These are phyloP conservation scores for Solanum bukasovii DNA, from an alignment of 257 asterid species.

Conservation along the genomic window DNA sequence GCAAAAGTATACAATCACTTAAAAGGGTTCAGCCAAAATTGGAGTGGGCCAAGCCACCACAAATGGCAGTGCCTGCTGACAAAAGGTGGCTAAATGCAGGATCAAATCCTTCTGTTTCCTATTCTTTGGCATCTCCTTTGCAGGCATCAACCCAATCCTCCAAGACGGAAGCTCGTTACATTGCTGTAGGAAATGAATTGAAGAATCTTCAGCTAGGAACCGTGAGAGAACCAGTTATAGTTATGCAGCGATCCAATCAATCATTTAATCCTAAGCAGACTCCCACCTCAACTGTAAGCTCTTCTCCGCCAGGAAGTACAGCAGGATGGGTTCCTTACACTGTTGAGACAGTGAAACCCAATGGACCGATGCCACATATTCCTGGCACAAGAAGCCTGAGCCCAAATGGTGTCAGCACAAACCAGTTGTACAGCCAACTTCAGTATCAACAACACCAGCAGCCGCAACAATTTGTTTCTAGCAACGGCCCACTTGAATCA, in stretches of 20 bases:
- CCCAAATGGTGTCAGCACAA: constrained; percentile 16
- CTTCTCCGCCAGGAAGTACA: constrained; percentile 40
- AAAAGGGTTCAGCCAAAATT: constrained; percentile 49
- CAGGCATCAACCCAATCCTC: constrained; percentile 31
- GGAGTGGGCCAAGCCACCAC: constrained; percentile 69
- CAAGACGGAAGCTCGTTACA: constrained; percentile 30
- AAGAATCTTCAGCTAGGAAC: constrained; percentile 63
- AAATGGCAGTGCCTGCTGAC: constrained; percentile 31
- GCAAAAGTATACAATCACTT: constrained; percentile 34
- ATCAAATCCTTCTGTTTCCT: constrained; percentile 32
- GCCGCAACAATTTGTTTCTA: constrained; percentile 28
- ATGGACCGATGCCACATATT: constrained; percentile 25
- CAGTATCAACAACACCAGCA: constrained; percentile 30
- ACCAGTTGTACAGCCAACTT: constrained; percentile 31
- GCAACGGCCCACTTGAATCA: constrained; percentile 22
- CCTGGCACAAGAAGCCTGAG: constrained; percentile 32
- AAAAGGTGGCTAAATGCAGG: constrained; percentile 50
- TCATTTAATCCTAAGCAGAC: constrained; percentile 24
- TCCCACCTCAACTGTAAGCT: constrained; percentile 28
- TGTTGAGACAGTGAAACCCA: constrained; percentile 27
- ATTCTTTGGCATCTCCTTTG: constrained; percentile 26
- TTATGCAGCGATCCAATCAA: constrained; percentile 50
- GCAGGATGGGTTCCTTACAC: constrained; percentile 31
- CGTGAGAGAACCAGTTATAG: constrained; percentile 50
- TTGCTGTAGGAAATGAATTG: constrained; percentile 36